Base-by-base conservation (phyloP, 768 basidiomycete genomes). In the Suillus ampliporus region DNA sequence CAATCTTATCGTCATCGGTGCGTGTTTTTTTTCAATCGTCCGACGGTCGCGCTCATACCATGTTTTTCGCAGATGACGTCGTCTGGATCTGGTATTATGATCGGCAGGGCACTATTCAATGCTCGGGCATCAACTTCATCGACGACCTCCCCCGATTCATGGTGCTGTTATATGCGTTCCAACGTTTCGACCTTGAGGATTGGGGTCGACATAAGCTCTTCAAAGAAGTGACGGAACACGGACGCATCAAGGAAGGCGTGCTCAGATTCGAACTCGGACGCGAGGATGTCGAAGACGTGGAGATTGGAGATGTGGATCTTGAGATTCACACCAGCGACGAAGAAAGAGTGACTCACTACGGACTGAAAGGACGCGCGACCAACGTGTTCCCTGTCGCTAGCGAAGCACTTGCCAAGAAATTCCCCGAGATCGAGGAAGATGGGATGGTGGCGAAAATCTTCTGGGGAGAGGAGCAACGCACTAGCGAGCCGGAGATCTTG, bases 71-170 rank as follows among this genome's bases (percentile, higher is more conserved):
- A 61, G 60, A 53, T 13, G 51, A 54, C 19, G 3, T 54, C 1
- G 4, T 61, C 26, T 61, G 34, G 35, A 21, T 54, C 23, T 61
- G 48, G 37, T 53, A 53, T 41, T 54, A 40, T n/a, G 51, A 61
- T 43, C 58, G 44, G 15, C 58, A 50, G 28, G 15, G 46, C 19
- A 37, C 28, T 8, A 60, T 46, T 34, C 57, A 58, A 37, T 4
- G 34, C 21, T 19, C 21, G 9, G 57, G 38, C 11, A 38, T 58
- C n/a, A 34, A 58, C 17, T 58, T 58, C 26, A 26, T 58, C 14
- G 3, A 31, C 28, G 57, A 58, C 46, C 57, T 58, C 23, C 57
- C 43, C 10, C 57, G 57, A 23, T 58, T 58, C 41, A 15, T 58
- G 40, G 57, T 58, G n/a, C 23, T 58, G 37, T 28, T 58, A 6